phyloP scores from a whole-genome alignment of 2,329 filamentous ascomycete species.

The Calonectria montana region DNA sequence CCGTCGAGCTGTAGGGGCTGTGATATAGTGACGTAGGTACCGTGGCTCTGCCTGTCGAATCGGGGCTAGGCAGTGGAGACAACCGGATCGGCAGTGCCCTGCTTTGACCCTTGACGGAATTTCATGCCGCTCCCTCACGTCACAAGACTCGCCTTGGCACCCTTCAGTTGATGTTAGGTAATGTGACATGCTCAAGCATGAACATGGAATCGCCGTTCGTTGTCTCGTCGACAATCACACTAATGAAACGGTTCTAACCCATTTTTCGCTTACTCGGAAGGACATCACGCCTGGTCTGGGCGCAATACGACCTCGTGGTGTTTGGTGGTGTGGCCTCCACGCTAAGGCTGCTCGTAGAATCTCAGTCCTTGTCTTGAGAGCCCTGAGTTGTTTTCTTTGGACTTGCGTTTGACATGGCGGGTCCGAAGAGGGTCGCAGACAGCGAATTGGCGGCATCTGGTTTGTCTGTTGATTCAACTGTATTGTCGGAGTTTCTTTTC shows the following conservation, averaged over 20 bases:
- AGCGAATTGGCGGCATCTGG: not conserved
- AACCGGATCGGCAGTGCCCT: constrained; percentile 33
- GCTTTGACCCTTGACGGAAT: constrained; percentile 32
- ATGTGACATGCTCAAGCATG: constrained; percentile 1
- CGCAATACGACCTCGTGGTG: not conserved
- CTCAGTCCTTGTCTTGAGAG: not conserved
- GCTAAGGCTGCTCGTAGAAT: not conserved
- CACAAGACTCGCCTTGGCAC: constrained; percentile 34
- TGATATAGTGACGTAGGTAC: constrained; percentile 38
- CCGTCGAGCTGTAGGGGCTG: constrained; percentile 29
- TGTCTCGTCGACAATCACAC: constrained; percentile 17
- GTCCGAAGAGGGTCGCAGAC: not conserved
- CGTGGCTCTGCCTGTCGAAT: constrained; percentile 42
- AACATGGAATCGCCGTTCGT: constrained; percentile 20
- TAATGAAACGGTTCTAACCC: constrained; percentile 14
- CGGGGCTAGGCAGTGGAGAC: constrained; percentile 34
- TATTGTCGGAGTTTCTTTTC: not conserved
- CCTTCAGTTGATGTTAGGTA: constrained; percentile 22
- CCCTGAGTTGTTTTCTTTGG: not conserved
- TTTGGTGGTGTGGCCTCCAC: not conserved
- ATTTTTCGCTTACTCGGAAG: constrained; percentile 2
- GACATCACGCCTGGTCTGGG: not conserved
- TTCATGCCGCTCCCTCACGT: constrained; percentile 28
- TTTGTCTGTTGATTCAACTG: not conserved
- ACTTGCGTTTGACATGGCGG: too few relatives aligned